Conservation (phyloP, 2,329 filamentous ascomycete species). For the Fusarium verticillioides region DNA sequence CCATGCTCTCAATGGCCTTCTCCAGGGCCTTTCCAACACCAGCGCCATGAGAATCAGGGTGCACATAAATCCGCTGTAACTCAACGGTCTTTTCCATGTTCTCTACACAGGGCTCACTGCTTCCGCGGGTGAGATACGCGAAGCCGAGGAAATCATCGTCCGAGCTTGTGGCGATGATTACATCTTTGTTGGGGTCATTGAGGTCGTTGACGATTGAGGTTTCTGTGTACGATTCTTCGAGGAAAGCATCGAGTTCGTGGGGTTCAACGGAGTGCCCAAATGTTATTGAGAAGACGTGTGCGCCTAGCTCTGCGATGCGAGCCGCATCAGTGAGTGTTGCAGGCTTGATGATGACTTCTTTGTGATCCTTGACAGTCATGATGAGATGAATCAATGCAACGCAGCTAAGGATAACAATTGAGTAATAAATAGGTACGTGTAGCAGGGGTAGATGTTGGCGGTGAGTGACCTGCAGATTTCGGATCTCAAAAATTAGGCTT, state of each 20-base stretch:
- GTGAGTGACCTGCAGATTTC: not conserved
- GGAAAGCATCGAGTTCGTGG: constrained; percentile 51
- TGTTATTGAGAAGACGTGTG: constrained; percentile 51
- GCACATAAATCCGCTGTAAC: constrained; percentile 57
- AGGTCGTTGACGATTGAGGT: constrained; percentile 46
- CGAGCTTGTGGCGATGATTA: constrained; percentile 38
- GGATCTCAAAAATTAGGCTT: not conserved
- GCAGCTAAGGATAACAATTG: not conserved
- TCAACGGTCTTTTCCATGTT: constrained; percentile 49
- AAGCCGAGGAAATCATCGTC: constrained; percentile 52
- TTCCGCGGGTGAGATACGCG: constrained; percentile 51
- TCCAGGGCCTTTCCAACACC: constrained; percentile 53
- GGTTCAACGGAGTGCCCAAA: constrained; percentile 56
- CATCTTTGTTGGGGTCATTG: constrained; percentile 40
- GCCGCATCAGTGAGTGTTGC: constrained; percentile 9
- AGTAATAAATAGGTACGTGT: not conserved
- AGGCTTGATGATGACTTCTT: constrained; percentile 1
- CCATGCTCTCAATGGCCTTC: constrained; percentile 46
- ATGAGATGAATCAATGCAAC: not conserved
- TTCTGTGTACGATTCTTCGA: constrained; percentile 52
- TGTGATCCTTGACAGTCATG: not conserved
- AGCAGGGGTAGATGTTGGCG: not conserved
- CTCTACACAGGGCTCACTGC: constrained; percentile 52
- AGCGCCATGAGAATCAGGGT: constrained; percentile 48
- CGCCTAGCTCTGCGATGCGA: constrained; percentile 49